Percentiles rank a stretch among this genome's conserved stretches.
These are phyloP conservation scores for Pythium pyrilobum DNA, from an alignment of 352 stramenopile species.

Conservation along the genomic window DNA sequence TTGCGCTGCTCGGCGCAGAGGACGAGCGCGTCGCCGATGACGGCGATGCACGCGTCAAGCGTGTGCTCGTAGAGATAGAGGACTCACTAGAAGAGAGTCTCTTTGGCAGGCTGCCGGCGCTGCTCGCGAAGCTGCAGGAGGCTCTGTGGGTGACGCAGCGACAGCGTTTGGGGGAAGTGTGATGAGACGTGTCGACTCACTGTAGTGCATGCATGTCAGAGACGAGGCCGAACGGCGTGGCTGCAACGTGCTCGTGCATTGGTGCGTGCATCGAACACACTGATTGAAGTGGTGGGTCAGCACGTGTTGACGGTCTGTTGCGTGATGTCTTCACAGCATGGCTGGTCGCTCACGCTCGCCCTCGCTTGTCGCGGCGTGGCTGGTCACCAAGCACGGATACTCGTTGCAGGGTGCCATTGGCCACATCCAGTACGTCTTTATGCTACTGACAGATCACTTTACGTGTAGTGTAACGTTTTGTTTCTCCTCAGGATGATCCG, in stretches of 20 bases:
- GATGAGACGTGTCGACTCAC: not conserved
- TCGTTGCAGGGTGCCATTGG: slow-evolving; percentile 33
- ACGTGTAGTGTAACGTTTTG: not conserved
- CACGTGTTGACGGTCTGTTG: not conserved
- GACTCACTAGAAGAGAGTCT: slow-evolving; percentile 50
- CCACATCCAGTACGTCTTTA: slow-evolving; percentile 32
- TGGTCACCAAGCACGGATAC: slow-evolving; percentile 26
- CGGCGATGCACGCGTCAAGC: slow-evolving; percentile 3
- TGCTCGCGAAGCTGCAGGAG: slow-evolving; percentile 30
- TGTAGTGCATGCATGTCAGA: slow-evolving; percentile 10
- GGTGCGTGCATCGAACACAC: too few relatives aligned
- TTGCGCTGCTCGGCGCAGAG: slow-evolving; percentile 36
- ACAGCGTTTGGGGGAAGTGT: not conserved
- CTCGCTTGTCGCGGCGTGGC: slow-evolving; percentile 45
- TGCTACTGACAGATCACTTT: not conserved
- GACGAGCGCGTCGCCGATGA: slow-evolving; percentile 19
- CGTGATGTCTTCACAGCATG: slow-evolving; percentile 28
- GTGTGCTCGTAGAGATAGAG: slow-evolving; percentile 35
- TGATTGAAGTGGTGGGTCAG: too few relatives aligned
- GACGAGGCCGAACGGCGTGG: slow-evolving; percentile 22
- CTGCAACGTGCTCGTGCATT: slow-evolving; percentile 69
- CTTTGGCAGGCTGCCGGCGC: slow-evolving; percentile 32
- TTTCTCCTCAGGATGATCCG: slow-evolving; percentile 34
- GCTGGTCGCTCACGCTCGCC: slow-evolving; percentile 59
- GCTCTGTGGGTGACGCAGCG: slow-evolving; percentile 25